Evolutionary conservation across 495 filamentous ascomycete genomes (phyloP).

Genomic region (Sabuloglossum arenarium): DNA sequence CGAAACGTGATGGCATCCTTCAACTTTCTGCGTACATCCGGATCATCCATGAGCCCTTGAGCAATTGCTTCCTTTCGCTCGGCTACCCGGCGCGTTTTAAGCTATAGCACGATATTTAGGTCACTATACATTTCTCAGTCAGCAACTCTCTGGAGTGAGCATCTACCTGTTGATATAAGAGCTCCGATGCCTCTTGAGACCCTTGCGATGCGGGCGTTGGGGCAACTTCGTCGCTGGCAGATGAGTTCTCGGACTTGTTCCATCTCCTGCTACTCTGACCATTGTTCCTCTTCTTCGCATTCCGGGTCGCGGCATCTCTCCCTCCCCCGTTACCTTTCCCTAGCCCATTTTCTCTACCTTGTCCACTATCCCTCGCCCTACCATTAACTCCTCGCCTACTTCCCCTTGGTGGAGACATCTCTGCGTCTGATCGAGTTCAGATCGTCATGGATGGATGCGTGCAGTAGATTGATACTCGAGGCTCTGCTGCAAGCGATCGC

Average conservation of each 20-base stretch:
- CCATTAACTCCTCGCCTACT: not conserved
- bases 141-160: not conserved
- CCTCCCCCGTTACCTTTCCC: not conserved
- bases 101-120: slow-evolving; percentile 11
- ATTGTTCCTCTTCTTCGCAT: not conserved
- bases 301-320: not conserved
- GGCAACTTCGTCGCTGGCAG: not conserved
- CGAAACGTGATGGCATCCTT: slow-evolving; percentile 71
- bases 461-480: not conserved
- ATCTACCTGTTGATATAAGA: not conserved
- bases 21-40: slow-evolving; percentile 59
- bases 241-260: not conserved
- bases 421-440: not conserved
- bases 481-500: not conserved
- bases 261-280: not conserved
- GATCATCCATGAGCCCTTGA: slow-evolving; percentile 67
- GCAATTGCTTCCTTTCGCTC: slow-evolving; percentile 49
- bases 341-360: not conserved
- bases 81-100: slow-evolving; percentile 44
- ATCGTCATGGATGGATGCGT: not conserved
- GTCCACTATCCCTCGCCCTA: not conserved
- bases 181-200: not conserved
- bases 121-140: not conserved
- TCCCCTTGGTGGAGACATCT: not conserved
- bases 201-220: not conserved